phyloP scores from a whole-genome alignment of 2,329 filamentous ascomycete species.

The Colletotrichum sojae region DNA sequence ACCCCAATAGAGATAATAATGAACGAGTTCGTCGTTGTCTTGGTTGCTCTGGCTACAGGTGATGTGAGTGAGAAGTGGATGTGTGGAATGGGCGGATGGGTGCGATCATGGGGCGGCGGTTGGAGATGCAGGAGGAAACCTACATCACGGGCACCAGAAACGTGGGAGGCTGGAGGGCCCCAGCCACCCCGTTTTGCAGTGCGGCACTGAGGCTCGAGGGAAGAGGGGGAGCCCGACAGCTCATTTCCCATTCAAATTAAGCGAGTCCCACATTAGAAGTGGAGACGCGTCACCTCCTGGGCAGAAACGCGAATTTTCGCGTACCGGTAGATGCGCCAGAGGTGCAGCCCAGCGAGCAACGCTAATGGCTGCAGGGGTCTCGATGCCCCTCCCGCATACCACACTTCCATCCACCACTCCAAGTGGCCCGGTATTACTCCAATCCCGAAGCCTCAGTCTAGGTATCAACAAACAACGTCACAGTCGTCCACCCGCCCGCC shows the following conservation, averaged over 20 bases:
- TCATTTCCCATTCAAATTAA: conserved; percentile 34
- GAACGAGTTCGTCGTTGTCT: conserved; percentile 19
- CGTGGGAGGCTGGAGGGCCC: conserved; percentile 39
- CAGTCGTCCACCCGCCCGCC: conserved; percentile 18
- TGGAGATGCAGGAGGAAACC: conserved; percentile 34
- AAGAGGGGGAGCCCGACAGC: conserved; percentile 1
- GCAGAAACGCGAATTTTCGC: conserved; percentile 40
- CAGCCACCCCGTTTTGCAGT: conserved; percentile 35
- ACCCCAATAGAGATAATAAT: conserved; percentile 9
- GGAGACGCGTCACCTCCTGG: conserved; percentile 30
- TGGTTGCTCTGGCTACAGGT: conserved; percentile 41
- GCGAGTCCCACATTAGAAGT: conserved; percentile 28
- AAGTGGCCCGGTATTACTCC: conserved; percentile 26
- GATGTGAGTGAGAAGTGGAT: conserved; percentile 39
- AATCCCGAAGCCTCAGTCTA: conserved; percentile 33
- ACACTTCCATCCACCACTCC: conserved; percentile 33
- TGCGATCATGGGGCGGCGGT: conserved; percentile 37
- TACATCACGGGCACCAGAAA: conserved; percentile 27
- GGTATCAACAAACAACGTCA: conserved; percentile 43
- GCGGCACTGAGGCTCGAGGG: conserved; percentile 28
- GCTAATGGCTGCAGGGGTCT: conserved; percentile 11
- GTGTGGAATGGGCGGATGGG: conserved; percentile 38
- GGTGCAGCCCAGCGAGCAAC: conserved; percentile 3
- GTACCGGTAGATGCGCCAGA: conserved; percentile 9
- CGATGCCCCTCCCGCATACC: conserved; percentile 29